Evolutionary conservation across 1,284 basidiomycete species (phyloP).

Genomic region (Pseudozyma thailandica): DNA sequence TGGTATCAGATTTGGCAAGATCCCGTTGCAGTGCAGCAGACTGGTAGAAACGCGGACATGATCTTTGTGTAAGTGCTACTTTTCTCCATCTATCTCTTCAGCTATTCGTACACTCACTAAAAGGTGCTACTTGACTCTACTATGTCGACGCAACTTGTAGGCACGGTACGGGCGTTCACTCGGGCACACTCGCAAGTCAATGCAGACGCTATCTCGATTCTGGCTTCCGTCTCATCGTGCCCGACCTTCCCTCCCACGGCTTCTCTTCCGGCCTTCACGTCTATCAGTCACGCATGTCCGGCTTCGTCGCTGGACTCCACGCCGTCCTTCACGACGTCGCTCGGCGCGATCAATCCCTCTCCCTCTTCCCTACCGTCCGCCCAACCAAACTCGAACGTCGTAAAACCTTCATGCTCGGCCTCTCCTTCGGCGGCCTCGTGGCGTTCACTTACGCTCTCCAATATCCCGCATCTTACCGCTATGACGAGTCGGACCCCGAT

Average conservation of each 20-base stretch:
- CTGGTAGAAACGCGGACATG: conserved; percentile 60
- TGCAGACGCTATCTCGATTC: conserved; percentile 64
- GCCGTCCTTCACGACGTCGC: conserved; percentile 62
- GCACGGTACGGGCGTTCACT: conserved; percentile 66
- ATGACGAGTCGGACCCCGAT: conserved; percentile 38
- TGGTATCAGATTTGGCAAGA: conserved; percentile 67
- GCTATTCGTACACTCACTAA: no score
- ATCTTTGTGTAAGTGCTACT: conserved; percentile 53
- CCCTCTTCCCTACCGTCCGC: conserved; percentile 19
- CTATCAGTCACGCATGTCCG: conserved; percentile 51
- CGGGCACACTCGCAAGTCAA: conserved; percentile 62
- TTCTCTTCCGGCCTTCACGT: conserved; percentile 65
- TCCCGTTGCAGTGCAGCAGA: conserved; percentile 39
- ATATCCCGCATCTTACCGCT: conserved; percentile 54
- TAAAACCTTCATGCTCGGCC: conserved; percentile 62
- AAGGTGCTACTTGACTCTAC: no score
- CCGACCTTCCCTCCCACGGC: conserved; percentile 63
- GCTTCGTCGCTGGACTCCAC: conserved; percentile 56
- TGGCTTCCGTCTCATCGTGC: conserved; percentile 63
- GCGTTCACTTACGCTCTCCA: conserved; percentile 60
- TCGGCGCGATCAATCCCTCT: conserved; percentile 42
- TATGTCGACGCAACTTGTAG: background rate
- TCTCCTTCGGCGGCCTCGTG: conserved; percentile 64
- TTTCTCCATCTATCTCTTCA: background rate
- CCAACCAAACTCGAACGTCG: conserved; percentile 53